These are phyloP conservation scores for Heimioporus retisporus DNA, from an alignment of 1,284 basidiomycete genomes.

Conservation along the genomic window DNA sequence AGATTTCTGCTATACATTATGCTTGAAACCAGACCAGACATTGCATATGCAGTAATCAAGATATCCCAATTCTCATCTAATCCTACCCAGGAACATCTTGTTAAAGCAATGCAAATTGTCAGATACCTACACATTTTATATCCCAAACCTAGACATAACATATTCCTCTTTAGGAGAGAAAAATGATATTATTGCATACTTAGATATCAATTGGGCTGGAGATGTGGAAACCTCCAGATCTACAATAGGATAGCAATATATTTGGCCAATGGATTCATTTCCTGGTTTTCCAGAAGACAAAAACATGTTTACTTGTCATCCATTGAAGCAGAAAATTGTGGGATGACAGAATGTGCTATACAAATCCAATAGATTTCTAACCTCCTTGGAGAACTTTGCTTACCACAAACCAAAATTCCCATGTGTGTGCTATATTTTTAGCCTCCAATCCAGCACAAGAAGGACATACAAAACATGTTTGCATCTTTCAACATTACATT, in stretches of 20 bases:
- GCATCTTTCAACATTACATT: no score
- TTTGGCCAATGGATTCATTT: not conserved
- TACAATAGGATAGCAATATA: not conserved
- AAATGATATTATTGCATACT: not conserved
- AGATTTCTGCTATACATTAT: no score
- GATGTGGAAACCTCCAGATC: not conserved
- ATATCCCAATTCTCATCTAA: not conserved
- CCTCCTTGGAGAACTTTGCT: not conserved
- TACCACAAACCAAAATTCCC: no score
- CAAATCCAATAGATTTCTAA: not conserved
- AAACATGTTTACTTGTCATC: not conserved
- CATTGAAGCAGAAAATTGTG: not conserved
- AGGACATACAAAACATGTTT: no score
- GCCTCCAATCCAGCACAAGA: no score
- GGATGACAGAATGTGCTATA: not conserved
- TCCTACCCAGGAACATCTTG: not conserved
- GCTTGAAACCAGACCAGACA: no score
- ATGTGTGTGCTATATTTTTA: no score
- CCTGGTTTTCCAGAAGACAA: slow-evolving; percentile 1
- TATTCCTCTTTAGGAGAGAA: no score
- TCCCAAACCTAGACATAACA: not conserved
- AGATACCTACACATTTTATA: not conserved
- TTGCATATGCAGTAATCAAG: no score
- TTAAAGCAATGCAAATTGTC: not conserved
- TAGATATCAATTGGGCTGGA: not conserved